Percentiles rank a stretch among this genome's conserved stretches.
phyloP scores from a whole-genome alignment of 495 filamentous ascomycete genomes.

The Tuber microsphaerosporum region DNA sequence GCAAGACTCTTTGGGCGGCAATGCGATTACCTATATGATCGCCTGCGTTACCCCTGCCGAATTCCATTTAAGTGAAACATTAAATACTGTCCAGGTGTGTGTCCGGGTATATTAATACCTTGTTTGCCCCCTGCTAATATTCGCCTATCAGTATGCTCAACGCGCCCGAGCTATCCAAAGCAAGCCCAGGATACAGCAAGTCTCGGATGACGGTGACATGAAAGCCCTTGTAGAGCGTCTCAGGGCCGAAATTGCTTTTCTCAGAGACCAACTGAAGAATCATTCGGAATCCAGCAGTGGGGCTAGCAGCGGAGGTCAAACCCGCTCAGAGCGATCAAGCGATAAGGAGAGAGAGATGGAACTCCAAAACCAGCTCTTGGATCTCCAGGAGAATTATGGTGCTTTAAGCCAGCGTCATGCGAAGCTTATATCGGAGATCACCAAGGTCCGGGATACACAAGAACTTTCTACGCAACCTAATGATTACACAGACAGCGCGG shows the following conservation, averaged over 20 bases:
- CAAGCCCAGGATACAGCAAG: constrained; percentile 90
- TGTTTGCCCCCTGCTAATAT: constrained; percentile 12
- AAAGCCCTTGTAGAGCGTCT: constrained; percentile 89
- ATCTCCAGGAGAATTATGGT: constrained; percentile 90
- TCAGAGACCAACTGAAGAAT: constrained; percentile 84
- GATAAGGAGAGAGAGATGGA: constrained; percentile 67
- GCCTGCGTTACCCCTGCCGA: constrained; percentile 95
- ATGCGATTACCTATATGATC: constrained; percentile 99
- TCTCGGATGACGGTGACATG: constrained; percentile 85
- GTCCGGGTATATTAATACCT: not conserved
- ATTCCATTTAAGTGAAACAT: constrained; percentile 93
- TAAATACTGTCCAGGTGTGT: constrained; percentile 71
- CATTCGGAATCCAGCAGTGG: constrained; percentile 64
- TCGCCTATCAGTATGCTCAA: constrained; percentile 70
- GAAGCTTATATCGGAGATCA: constrained; percentile 88
- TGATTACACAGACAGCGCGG: constrained; percentile 66
- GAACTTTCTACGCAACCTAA: constrained; percentile 48
- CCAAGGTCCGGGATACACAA: constrained; percentile 68
- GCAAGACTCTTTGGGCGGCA: constrained; percentile 96
- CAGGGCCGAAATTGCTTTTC: constrained; percentile 85
- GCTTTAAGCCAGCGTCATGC: constrained; percentile 85
- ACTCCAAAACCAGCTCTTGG: constrained; percentile 87
- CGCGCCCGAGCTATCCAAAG: constrained; percentile 93
- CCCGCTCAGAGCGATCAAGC: constrained; percentile 59
- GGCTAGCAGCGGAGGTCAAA: constrained; percentile 27